A percentile compares a stretch with the other conserved stretches of the same genome.
These are phyloP conservation scores for Aureobasidium sp. DNA, from an alignment of 2,329 filamentous ascomycete genomes.

Conservation along the genomic window DNA sequence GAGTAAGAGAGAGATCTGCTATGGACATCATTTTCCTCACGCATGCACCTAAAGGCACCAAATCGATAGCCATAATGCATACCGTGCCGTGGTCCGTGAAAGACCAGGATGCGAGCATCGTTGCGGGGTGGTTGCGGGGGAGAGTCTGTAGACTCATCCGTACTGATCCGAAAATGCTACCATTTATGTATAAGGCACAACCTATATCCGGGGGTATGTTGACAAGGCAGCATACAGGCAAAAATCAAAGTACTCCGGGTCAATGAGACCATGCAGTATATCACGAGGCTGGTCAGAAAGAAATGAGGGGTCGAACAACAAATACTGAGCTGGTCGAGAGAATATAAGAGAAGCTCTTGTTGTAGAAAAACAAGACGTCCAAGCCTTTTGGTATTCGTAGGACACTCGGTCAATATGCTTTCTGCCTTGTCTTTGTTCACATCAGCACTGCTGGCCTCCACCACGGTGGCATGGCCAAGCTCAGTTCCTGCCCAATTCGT, in stretches of 20 bases:
- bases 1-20: neutral
- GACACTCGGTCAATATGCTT: neutral
- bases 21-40: neutral
- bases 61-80: neutral
- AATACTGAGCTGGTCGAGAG: neutral
- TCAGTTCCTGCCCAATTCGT: constrained; percentile 2
- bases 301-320: neutral
- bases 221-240: constrained; percentile 10
- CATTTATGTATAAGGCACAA: constrained; percentile 7
- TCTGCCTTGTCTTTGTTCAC: constrained; percentile 10
- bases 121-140: constrained; percentile 14
- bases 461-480: constrained; percentile 13
- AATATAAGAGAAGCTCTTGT: neutral
- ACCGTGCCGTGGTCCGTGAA: constrained; percentile 16
- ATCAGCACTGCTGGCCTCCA: constrained; percentile 2
- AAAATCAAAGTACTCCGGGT: constrained; percentile 9
- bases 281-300: constrained; percentile 14
- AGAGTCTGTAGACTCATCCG: neutral
- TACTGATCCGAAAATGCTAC: constrained; percentile 7
- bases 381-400: neutral
- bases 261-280: constrained; percentile 4
- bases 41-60: neutral
- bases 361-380: neutral
- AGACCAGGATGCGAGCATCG: neutral
- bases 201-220: constrained; percentile 4